Conservation (phyloP, 2,329 filamentous ascomycete species). For the Pezicula neosporulosa region DNA sequence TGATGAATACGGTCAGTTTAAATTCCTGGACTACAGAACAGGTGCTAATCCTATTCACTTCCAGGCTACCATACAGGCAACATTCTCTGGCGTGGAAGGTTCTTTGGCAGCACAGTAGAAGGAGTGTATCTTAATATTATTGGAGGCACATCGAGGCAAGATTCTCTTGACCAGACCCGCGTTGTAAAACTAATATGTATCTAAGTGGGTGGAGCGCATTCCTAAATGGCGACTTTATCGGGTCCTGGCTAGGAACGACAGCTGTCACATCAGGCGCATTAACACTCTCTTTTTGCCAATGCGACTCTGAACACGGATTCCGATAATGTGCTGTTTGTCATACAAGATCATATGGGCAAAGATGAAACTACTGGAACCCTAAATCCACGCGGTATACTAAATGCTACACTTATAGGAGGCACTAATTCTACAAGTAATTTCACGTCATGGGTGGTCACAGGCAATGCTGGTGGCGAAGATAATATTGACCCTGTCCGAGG, state of each 20-base stretch:
- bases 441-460: constrained; percentile 51
- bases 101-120: constrained; percentile 15
- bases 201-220: constrained; percentile 19
- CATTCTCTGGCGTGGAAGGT: constrained; percentile 38
- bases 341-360: constrained; percentile 59
- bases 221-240: constrained; percentile 53
- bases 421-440: constrained; percentile 2
- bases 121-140: constrained; percentile 24
- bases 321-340: constrained; percentile 48
- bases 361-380: constrained; percentile 47
- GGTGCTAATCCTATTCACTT: too few species aligned
- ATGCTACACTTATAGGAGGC: constrained; percentile 43
- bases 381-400: constrained; percentile 48
- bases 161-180: neutral
- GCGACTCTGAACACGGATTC: constrained; percentile 36
- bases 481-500: constrained; percentile 54
- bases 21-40: neutral
- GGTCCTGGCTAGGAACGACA: constrained; percentile 50
- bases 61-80: constrained; percentile 37
- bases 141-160: constrained; percentile 13
- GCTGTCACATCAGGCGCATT: constrained; percentile 32
- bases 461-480: constrained; percentile 49
- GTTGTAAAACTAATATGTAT: neutral
- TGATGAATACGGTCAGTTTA: constrained; percentile 34
- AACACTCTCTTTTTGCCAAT: constrained; percentile 49